A percentile compares a stretch with the other conserved stretches of the same genome.
Conservation (phyloP, 129 eudicot species). For the Flaveria brownii region DNA sequence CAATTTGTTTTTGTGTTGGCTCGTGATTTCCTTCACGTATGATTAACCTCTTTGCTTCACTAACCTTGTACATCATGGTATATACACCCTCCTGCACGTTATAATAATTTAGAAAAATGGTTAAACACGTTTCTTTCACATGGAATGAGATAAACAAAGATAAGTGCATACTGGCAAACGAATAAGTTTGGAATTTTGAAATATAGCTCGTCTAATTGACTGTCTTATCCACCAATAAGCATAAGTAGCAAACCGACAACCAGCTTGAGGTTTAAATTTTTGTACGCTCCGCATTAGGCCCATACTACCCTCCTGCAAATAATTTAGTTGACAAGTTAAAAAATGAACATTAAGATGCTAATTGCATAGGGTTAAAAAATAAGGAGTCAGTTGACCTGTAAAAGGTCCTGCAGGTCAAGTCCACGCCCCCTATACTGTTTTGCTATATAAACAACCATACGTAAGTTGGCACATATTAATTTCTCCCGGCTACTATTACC, state of each 20-base stretch:
- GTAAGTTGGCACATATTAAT: constrained; percentile 74
- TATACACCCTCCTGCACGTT: constrained; percentile 73
- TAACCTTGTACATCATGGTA: constrained; percentile 62
- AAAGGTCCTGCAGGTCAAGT: constrained; percentile 71
- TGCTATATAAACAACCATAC: constrained; percentile 96
- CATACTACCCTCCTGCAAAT: constrained; percentile 86
- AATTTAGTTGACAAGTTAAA: neutral
- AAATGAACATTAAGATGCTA: neutral
- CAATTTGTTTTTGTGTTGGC: constrained; percentile 69
- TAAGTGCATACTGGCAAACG: constrained; percentile 74
- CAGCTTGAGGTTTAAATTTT: constrained; percentile 81
- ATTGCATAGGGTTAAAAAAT: neutral
- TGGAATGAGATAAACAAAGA: constrained; percentile 2
- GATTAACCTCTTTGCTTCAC: constrained; percentile 73
- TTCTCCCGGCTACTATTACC: constrained; percentile 72
- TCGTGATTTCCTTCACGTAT: constrained; percentile 62
- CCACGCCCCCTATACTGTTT: constrained; percentile 84
- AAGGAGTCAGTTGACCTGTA: constrained; percentile 61
- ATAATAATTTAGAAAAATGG: neutral
- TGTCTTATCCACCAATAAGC: constrained; percentile 99
- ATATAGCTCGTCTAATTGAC: constrained; percentile 69
- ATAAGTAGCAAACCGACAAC: constrained; percentile 85
- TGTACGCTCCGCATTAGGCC: constrained; percentile 84
- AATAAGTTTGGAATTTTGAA: constrained; percentile 79
- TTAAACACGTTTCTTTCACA: neutral